Evolutionary conservation across 2,329 filamentous ascomycete genomes (phyloP), one percentile per base, ranked within the genome.

Genomic region (Elsinoe arachidis): DNA sequence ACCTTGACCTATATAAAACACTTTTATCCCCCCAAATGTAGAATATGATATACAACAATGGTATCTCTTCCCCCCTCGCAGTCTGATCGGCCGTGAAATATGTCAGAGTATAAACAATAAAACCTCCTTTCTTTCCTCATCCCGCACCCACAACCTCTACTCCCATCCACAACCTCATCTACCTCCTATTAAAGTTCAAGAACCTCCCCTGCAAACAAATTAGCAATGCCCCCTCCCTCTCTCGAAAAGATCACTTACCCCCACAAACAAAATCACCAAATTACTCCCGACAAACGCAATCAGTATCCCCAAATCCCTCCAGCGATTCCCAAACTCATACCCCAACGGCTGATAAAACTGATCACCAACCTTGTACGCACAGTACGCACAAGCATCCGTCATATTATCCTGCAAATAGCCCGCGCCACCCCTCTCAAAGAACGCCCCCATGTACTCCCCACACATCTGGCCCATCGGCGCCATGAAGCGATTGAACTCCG

Each of bases 251-350:
- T 7, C 61, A 73, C 76, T 76, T 68, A 79, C 77, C 38, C 77
- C 80, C 55, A 84, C 58, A 63, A 84, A 83, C 60, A 85, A 64
- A 51, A 85, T 72, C 17, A 88, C 79, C 65, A 93, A 67, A 69
- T 95, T 95, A 67, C 85, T 90, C 12, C 73, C 88, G 55, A 95
- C 79, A 66, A 90, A 95, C 1, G 84, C 86, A 33, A 80, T 63
- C 63, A 85, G 86, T 61, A 95, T 95, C 1, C 89, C 90, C 58
- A 93, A 61, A 64, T 96, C 89, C 57, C 90, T 80, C 90, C 90
- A 95, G 14, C 90, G 76, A 62, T 87, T 72, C 43, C 75, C 73
- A 64, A 85, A 95, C 2, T 73, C 74, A 65, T 95, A 80, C 2
- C 80, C 78, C 15, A 95, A 78, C 0, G 81, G 78, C 55, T 74